These are phyloP conservation scores for Metschnikowia baotianmanensis DNA, from an alignment of 805 yeast genomes.

Conservation along the genomic window DNA sequence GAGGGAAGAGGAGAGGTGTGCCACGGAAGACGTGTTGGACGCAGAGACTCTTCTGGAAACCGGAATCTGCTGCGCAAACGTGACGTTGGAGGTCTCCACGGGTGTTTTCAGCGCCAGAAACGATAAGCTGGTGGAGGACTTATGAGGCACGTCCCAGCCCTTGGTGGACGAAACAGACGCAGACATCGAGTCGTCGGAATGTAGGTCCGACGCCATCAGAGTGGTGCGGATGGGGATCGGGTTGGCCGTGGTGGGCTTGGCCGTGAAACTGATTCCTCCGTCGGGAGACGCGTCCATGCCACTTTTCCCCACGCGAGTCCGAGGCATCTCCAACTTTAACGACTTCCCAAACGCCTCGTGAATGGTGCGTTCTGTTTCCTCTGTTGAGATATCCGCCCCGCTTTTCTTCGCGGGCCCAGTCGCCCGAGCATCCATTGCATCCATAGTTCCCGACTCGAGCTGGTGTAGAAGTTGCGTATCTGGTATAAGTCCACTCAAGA, in stretches of 20 bases:
- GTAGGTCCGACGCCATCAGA: constrained; percentile 5
- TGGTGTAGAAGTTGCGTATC: constrained; percentile 21
- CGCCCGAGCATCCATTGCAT: too few species aligned
- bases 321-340: background rate
- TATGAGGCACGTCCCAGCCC: constrained; percentile 50
- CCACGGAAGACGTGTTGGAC: constrained; percentile 37
- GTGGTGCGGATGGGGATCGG: constrained; percentile 16
- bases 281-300: background rate
- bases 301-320: background rate
- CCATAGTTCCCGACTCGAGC: constrained; percentile 4
- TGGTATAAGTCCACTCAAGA: constrained; percentile 50
- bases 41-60: constrained; percentile 26
- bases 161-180: constrained; percentile 29
- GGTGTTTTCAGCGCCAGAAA: constrained; percentile 18
- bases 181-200: constrained; percentile 12
- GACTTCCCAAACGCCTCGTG: too few species aligned
- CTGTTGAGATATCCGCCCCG: background rate
- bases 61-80: constrained; percentile 20
- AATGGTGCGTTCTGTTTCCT: background rate
- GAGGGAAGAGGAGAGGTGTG: constrained; percentile 41
- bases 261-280: constrained; percentile 5
- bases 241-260: constrained; percentile 3
- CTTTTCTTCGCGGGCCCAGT: too few species aligned
- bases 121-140: constrained; percentile 30
- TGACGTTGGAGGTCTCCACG: constrained; percentile 20